Evolutionary conservation across 108 stramenopile genomes (phyloP), one percentile per base, ranked within the genome.

Genomic region (Mayamaea pseudoterrestris): DNA sequence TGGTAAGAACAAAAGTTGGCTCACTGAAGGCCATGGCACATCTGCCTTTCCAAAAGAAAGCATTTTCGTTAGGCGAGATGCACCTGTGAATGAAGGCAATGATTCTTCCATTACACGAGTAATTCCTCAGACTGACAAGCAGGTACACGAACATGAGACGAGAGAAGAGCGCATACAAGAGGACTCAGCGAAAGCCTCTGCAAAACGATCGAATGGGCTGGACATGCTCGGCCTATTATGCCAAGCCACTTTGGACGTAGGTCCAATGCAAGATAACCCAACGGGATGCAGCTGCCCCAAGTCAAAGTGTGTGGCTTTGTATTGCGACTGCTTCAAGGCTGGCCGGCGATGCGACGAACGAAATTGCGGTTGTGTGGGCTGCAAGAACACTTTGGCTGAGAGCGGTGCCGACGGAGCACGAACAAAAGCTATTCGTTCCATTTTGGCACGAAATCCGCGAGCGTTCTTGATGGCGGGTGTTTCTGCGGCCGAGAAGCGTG

Each of bases 311-410:
- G 61, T 94, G 21, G 90, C 90, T 57, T 61, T 91, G 13, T 94
- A 94, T 61, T 94, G 93, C 66, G 87, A 91, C 48, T 94, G 93
- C 61, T 94, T 94, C 57, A 83, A 89, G 44, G 69, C 73, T 17
- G 78, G 83, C 22, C 49, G 57, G 21, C 74, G 64, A 22, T 94
- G 93, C 56, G 55, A 60, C 40, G 42, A 50, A 17, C 20, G 11
- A 20, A 39, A 30, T 27, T 78, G 77, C 55, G 41, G 57, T 21
- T 78, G 77, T 46, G 16, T 64, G 5, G 61, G 66, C 35, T 78
- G 77, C 54, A 65, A 65, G 53, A 78, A 78, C 54, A 78, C 67
- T 12, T 45, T 60, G 7, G 48, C 30, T 27, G 63, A 77, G 26
- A 72, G 56, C 35, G 65, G 66, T 17, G 42, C 48, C 3, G 35